Base-by-base conservation (phyloP, 2,329 filamentous ascomycete species). In the Chaetomium strumarium region DNA sequence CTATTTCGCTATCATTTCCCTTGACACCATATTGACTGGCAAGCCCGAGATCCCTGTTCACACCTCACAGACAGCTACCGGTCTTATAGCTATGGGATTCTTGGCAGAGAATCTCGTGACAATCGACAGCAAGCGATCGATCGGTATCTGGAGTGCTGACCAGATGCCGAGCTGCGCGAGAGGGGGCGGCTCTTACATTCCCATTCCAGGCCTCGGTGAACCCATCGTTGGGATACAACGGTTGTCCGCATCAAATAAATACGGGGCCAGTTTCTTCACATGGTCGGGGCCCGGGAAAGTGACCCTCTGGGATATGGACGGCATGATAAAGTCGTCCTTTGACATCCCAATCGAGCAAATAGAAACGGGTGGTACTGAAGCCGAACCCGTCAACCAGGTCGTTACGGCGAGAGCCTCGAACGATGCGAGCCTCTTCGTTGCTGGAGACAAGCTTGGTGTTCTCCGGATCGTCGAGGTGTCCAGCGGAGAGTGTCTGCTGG, bases 401-500 rank as follows among this genome's bases (percentile, higher is more conserved):
- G 77, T 77, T 4, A 77, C 79, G 58, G 78, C 82, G 40, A 74
- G 76, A 52, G 77, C 84, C 14, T 84, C 84, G 1, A 72, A 75
- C 24, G 75, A 80, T 37, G 84, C 81, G 31, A 77, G 78, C 41
- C 77, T 84, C 40, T 80, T 97, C 55, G 78, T 91, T n/a, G 83
- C 87, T 3, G 92, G 90, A 6, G 93, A 99, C 68, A 89, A 84
- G 62, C 80, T 88, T 55, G 93, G 93, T n/a, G 80, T 95, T 13
- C 70, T 99, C 38, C 83, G 81, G 56, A 76, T 90, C 41, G 76
- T 88, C 19, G 80, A 90, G 54, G 75, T 79, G 39, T 71, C 75
- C 13, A 82, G 82, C 0, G 80, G 82, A 63, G 68, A 78, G 49
- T 83, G 80, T 54, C 64, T 83, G 2, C 80, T 87, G 52, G 85